A percentile compares a stretch with the other conserved stretches of the same genome.
These are phyloP conservation scores for Hemisphaericaspora nanyangensis DNA, from an alignment of 805 yeast genomes.

Conservation along the genomic window DNA sequence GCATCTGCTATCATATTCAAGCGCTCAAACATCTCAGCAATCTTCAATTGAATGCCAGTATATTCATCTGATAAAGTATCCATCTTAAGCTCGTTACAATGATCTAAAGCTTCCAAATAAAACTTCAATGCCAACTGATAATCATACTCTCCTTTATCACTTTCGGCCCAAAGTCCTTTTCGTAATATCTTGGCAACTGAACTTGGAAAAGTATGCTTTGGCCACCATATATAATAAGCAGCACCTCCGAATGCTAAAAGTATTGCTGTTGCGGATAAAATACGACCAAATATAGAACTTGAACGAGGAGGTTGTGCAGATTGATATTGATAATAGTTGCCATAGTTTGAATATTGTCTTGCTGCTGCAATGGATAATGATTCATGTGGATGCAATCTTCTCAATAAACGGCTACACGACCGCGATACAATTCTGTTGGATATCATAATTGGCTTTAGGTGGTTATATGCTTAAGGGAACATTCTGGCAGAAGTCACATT, in stretches of 20 bases:
- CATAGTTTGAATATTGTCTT: too few relatives aligned
- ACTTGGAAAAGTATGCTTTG: slow-evolving; percentile 63
- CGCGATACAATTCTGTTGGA: too few relatives aligned
- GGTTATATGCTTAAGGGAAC: too few relatives aligned
- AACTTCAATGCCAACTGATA: slow-evolving; percentile 63
- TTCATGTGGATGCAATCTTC: too few relatives aligned
- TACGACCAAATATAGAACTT: slow-evolving; percentile 9
- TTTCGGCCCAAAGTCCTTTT: slow-evolving; percentile 80
- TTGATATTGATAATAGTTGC: not conserved
- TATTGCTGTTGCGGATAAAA: slow-evolving; percentile 12
- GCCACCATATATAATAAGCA: slow-evolving; percentile 51
- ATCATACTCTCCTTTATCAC: slow-evolving; percentile 60
- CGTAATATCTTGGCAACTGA: slow-evolving; percentile 70
- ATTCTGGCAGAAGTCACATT: too few relatives aligned
- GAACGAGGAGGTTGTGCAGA: slow-evolving; percentile 11
- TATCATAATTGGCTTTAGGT: too few relatives aligned
- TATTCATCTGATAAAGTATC: slow-evolving; percentile 69
- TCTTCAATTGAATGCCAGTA: slow-evolving; percentile 84
- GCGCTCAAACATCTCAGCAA: slow-evolving; percentile 83
- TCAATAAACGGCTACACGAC: too few relatives aligned
- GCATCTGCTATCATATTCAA: slow-evolving; percentile 63
- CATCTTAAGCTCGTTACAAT: slow-evolving; percentile 54
- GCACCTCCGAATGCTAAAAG: slow-evolving; percentile 15
- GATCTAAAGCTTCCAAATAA: slow-evolving; percentile 71
- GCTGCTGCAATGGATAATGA: too few relatives aligned